Conservation (phyloP, 1,284 basidiomycete genomes). For the Heterobasidion irregulare region DNA sequence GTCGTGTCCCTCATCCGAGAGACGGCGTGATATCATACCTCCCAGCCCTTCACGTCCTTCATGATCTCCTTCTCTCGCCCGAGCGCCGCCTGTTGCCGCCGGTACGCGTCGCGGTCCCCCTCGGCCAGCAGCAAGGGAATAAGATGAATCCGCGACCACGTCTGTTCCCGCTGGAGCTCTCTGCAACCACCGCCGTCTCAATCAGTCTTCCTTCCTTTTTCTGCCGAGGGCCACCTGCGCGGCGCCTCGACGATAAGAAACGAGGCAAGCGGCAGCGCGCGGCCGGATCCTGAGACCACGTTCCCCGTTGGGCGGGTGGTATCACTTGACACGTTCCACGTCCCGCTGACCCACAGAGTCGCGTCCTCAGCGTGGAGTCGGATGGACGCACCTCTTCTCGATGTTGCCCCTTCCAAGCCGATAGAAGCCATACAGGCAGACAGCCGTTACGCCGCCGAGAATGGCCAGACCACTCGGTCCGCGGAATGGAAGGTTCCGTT, state of each 20-base stretch:
- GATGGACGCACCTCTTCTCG: conserved; percentile 75
- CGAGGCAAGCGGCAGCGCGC: conserved; percentile 9
- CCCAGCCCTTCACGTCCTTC: conserved; percentile 93
- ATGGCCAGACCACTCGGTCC: conserved; percentile 87
- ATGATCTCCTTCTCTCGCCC: conserved; percentile 88
- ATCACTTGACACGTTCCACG: conserved; percentile 46
- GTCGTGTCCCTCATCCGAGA: conserved; percentile 6
- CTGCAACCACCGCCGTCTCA: conserved; percentile 32
- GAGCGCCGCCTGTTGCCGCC: conserved; percentile 73
- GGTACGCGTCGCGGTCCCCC: conserved; percentile 85
- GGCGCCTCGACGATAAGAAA: conserved; percentile 8
- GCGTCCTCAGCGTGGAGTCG: conserved; percentile 6
- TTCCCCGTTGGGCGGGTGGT: conserved; percentile 44
- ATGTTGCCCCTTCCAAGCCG: conserved; percentile 84
- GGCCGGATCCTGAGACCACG: conserved; percentile 48
- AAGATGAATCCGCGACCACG: conserved; percentile 94
- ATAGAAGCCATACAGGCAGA: conserved; percentile 93
- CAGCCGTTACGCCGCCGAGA: conserved; percentile 75
- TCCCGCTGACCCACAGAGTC: conserved; percentile 42
- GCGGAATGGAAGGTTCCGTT: conserved; percentile 89
- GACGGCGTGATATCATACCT: conserved; percentile 42
- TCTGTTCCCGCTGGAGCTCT: conserved; percentile 89
- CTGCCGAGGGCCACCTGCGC: conserved; percentile 16
- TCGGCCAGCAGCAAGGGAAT: conserved; percentile 91
- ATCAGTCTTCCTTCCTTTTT: conserved; percentile 23